phyloP scores from a whole-genome alignment of 208 protist species.

The Crithidia sp. region DNA sequence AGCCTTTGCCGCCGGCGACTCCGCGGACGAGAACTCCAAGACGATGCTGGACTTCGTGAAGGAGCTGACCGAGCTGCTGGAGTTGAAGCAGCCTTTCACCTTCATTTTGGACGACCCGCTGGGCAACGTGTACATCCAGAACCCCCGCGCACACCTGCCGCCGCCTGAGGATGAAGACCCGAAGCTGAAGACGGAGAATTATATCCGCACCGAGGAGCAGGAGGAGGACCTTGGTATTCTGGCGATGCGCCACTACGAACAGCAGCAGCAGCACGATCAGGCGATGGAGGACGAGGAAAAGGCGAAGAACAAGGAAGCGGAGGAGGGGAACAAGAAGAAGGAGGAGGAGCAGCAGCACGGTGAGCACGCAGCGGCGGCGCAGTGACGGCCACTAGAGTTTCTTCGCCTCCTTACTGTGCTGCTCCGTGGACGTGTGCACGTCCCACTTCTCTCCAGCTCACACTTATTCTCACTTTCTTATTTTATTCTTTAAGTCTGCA shows the following conservation, averaged over 20 bases:
- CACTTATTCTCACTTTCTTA: not conserved
- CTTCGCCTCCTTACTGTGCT: not conserved
- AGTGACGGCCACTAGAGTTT: not conserved
- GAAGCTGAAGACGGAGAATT: slow-evolving; percentile 74
- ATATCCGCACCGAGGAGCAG: slow-evolving; percentile 90
- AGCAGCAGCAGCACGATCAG: not conserved
- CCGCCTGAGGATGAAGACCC: slow-evolving; percentile 89
- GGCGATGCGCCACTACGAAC: slow-evolving; percentile 63
- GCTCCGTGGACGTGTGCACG: not conserved
- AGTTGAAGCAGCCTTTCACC: slow-evolving; percentile 82
- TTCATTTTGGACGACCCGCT: slow-evolving; percentile 95
- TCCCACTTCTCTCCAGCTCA: not conserved
- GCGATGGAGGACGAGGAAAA: not conserved
- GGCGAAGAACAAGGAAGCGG: not conserved
- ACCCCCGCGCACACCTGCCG: slow-evolving; percentile 86
- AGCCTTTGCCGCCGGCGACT: slow-evolving; percentile 77
- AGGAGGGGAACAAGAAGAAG: not conserved
- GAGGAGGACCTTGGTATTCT: slow-evolving; percentile 94
- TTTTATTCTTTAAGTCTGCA: not conserved
- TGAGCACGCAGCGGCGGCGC: not conserved
- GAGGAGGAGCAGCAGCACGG: not conserved
- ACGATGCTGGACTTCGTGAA: slow-evolving; percentile 82
- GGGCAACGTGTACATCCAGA: slow-evolving; percentile 93
- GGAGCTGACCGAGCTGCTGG: slow-evolving; percentile 76
- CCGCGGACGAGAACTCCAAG: slow-evolving; percentile 62